phyloP scores from a whole-genome alignment of 2,329 filamentous ascomycete genomes.

The Venturia asperata region DNA sequence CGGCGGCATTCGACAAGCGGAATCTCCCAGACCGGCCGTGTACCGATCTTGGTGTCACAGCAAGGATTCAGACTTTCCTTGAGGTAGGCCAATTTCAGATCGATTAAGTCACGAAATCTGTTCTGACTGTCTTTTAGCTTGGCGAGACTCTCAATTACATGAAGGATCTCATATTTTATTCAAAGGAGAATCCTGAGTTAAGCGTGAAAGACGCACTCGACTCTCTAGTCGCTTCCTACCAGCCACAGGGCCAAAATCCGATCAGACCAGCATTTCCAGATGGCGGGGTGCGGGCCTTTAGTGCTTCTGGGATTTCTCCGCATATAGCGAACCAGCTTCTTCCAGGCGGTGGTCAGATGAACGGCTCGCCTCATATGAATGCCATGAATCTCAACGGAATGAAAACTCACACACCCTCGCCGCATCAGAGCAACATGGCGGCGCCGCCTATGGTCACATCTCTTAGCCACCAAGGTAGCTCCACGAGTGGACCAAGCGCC shows the following conservation, averaged over 20 bases:
- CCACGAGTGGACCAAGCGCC: conserved; percentile 43
- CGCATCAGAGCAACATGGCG: conserved; percentile 39
- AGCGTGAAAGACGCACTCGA: conserved; percentile 50
- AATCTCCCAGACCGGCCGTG: conserved; percentile 41
- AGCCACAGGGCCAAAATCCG: conserved; percentile 23
- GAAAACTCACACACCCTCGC: conserved; percentile 39
- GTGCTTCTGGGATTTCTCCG: conserved; percentile 38
- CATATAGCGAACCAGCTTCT: conserved; percentile 49
- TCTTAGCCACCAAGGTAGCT: conserved; percentile 48
- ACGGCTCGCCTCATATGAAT: conserved; percentile 41
- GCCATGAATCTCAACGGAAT: conserved; percentile 27
- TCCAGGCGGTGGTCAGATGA: conserved; percentile 41
- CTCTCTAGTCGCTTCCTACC: conserved; percentile 38
- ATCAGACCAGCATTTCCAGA: conserved; percentile 9
- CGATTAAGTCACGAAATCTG: not conserved
- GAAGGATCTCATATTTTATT: conserved; percentile 53
- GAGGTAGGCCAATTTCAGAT: conserved; percentile 43
- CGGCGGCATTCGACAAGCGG: conserved; percentile 39
- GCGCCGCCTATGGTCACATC: conserved; percentile 50
- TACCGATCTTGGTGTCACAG: conserved; percentile 49
- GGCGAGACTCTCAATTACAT: conserved; percentile 60
- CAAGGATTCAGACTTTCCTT: conserved; percentile 52
- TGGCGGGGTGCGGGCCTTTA: conserved; percentile 7
- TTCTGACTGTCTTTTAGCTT: conserved; percentile 39
- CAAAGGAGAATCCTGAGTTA: conserved; percentile 46